phyloP scores from a whole-genome alignment of 768 basidiomycete genomes.

The Tulasnella sp. region DNA sequence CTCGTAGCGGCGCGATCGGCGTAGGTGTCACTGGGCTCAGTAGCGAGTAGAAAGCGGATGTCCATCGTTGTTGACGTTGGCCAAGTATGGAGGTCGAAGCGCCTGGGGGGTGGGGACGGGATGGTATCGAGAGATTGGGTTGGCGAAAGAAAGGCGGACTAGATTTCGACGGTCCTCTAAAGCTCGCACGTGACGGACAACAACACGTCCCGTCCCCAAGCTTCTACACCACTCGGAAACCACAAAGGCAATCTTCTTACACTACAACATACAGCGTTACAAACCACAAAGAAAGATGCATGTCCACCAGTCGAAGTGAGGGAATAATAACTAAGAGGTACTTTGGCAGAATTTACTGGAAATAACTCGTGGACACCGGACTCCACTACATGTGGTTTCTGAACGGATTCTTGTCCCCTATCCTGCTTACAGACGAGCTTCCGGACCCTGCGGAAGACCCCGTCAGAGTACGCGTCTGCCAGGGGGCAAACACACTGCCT shows the following conservation, averaged over 20 bases:
- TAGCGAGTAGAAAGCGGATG: slow-evolving; percentile 12
- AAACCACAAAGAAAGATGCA: no score
- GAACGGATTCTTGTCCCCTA: slow-evolving; percentile 14
- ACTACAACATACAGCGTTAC: no score
- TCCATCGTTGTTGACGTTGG: slow-evolving; percentile 11
- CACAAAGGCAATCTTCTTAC: no score
- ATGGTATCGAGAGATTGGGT: not conserved
- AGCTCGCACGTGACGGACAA: not conserved
- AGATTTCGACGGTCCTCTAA: not conserved
- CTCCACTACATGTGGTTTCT: not conserved
- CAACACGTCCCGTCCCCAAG: not conserved
- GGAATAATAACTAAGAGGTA: not conserved
- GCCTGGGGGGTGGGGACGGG: not conserved
- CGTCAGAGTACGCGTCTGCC: slow-evolving; percentile 6
- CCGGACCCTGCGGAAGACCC: not conserved
- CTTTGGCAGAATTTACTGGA: not conserved
- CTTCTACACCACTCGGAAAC: no score
- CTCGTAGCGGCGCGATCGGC: slow-evolving; percentile 2
- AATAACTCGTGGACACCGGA: no score
- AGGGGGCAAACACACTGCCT: no score
- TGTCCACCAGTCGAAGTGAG: not conserved
- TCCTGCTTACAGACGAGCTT: not conserved
- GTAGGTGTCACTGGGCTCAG: slow-evolving; percentile 4
- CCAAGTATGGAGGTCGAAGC: not conserved
- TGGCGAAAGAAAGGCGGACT: not conserved